These are phyloP conservation scores for Penicillium canariense DNA, from an alignment of 495 filamentous ascomycete species.

Conservation along the genomic window DNA sequence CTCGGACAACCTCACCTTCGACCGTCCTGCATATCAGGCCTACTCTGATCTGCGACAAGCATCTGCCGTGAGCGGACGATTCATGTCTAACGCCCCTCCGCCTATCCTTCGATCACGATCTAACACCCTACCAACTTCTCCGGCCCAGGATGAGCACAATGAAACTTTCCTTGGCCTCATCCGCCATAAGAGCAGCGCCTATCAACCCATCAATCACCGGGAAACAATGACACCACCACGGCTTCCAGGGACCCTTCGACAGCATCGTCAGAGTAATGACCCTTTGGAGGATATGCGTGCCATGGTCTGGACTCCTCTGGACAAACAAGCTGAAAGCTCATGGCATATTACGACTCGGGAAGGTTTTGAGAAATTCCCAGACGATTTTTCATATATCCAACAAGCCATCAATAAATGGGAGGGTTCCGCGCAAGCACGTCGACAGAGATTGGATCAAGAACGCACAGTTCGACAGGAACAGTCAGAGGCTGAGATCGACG, in stretches of 20 bases:
- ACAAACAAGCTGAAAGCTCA: constrained; percentile 35
- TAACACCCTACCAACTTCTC: constrained; percentile 14
- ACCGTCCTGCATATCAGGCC: constrained; percentile 44
- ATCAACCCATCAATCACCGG: constrained; percentile 23
- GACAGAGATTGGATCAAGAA: constrained; percentile 45
- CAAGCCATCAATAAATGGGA: constrained; percentile 49
- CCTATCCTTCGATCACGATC: constrained; percentile 16
- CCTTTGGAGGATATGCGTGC: constrained; percentile 37
- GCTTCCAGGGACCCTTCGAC: constrained; percentile 32
- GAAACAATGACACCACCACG: constrained; percentile 26
- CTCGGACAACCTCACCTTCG: constrained; percentile 39
- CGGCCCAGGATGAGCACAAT: constrained; percentile 28
- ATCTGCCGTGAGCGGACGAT: constrained; percentile 41
- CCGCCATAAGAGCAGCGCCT: constrained; percentile 43
- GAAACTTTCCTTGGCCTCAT: constrained; percentile 50
- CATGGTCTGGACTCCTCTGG: constrained; percentile 34
- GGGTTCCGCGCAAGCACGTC: constrained; percentile 36
- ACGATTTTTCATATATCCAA: constrained; percentile 52
- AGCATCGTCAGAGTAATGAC: constrained; percentile 19
- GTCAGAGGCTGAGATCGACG: constrained; percentile 53
- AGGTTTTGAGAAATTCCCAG: constrained; percentile 33
- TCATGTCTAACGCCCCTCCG: constrained; percentile 38
- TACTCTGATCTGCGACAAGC: constrained; percentile 47
- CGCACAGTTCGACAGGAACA: constrained; percentile 53
- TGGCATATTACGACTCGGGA: constrained; percentile 37